Conservation (phyloP, 306 rosid species). For the peach (Prunus persica) region Prunus_persica_NCBIv2 NC_034013.1:15496001-15496500, state of each 20-base stretch:
- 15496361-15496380: conserved; percentile 99
- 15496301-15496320: neutral
- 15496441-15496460: neutral
- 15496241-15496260: conserved; percentile 95
- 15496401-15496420: neutral
- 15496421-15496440: neutral
- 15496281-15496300: neutral
- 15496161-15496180: conserved; percentile 93
- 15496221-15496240: conserved; percentile 95
- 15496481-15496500: neutral
- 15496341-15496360: conserved; percentile 64
- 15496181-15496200: conserved; percentile 93
- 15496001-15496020: neutral
- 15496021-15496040: neutral
- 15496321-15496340: conserved; percentile 29
- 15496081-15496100: conserved; percentile 5
- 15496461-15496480: neutral
- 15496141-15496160: conserved; percentile 92
- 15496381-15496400: conserved; percentile 67
- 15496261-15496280: neutral
- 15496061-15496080: neutral
- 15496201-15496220: conserved; percentile 96
- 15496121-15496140: conserved; percentile 61
- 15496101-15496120: conserved; percentile 12
- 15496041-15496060: neutral